Base-by-base conservation (phyloP, 208 protist species). In the Crithidia acanthocephali region DNA sequence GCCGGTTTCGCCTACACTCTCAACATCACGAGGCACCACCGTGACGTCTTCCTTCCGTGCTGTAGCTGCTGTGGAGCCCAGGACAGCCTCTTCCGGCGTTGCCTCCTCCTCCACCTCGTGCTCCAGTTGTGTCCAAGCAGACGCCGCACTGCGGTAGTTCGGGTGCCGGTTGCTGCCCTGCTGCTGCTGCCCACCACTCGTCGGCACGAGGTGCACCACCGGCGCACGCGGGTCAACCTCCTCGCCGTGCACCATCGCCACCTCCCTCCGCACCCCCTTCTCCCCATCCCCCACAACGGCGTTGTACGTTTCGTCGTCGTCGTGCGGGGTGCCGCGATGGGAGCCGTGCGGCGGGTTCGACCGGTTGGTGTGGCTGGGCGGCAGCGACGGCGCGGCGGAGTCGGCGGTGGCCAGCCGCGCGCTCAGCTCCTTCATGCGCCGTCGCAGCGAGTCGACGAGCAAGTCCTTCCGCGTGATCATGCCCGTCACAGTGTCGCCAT, bases 401-500 rank as follows among this genome's bases (percentile, higher is more conserved):
- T 45, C 64, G 0, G 45, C 74, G 37, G 47, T 70, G 25, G 68
- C 68, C 23, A 84, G 57, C 20, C 76, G 74, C 28, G 50, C 70
- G 15, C 77, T 74, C 58, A 94, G 81, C 62, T 86, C 81, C 32
- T 68, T 60, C 72, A 92, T 68, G 5, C 73, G 80, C 8, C 74
- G 80, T 25, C 73, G 80, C 72, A 96, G 76, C 35, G 83, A 57
- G 64, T 91, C 80, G 13, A 86, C 76, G 16, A 97, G 84, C 13
- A 98, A 78, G 69, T 98, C 94, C 55, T 98, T 96, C 22, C 94
- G 90, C 2, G 94, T 98, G 74, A 98, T 94, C n/a, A 98, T 94
- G 33, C 96, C 94, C 6, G 84, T 68, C 9, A 98, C 88, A 27
- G 71, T 75, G 59, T 95, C 88, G 37, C 86, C 82, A 66, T 97